Conservation (phyloP, 495 filamentous ascomycete species). For the Choiromyces venosus region DNA sequence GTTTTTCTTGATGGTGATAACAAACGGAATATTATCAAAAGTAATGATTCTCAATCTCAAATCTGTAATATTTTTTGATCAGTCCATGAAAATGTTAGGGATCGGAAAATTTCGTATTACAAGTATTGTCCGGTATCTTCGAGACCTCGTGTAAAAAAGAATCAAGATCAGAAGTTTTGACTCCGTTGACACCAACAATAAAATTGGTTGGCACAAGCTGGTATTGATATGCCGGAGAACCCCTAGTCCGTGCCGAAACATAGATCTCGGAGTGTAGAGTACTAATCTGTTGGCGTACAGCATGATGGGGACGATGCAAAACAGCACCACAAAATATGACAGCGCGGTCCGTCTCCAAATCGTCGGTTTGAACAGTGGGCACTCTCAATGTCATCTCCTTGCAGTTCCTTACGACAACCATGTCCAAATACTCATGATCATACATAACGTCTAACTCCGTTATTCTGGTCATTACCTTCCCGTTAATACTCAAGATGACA, state of each 20-base stretch:
- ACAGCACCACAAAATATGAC: slow-evolving; percentile 94
- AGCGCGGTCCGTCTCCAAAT: slow-evolving; percentile 84
- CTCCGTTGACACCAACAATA: slow-evolving; percentile 88
- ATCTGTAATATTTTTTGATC: slow-evolving; percentile 48
- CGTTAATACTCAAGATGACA: slow-evolving; percentile 85
- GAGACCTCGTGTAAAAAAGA: slow-evolving; percentile 70
- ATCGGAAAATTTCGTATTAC: slow-evolving; percentile 40
- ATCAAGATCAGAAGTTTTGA: slow-evolving; percentile 71
- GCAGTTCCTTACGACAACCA: slow-evolving; percentile 78
- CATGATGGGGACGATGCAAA: slow-evolving; percentile 88
- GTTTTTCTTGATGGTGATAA: slow-evolving; percentile 99
- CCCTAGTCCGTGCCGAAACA: slow-evolving; percentile 75
- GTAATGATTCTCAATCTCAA: slow-evolving; percentile 91
- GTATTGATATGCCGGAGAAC: slow-evolving; percentile 86
- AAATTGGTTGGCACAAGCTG: slow-evolving; percentile 94
- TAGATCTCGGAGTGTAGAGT: slow-evolving; percentile 98
- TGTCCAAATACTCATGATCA: slow-evolving; percentile 73
- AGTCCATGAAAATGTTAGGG: background rate
- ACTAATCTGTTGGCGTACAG: slow-evolving; percentile 92
- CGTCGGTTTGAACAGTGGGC: slow-evolving; percentile 79
- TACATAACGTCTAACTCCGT: slow-evolving; percentile 96
- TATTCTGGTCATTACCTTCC: slow-evolving; percentile 84
- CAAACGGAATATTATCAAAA: slow-evolving; percentile 96
- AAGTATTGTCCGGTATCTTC: slow-evolving; percentile 91
- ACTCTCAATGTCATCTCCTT: slow-evolving; percentile 71